phyloP scores from a whole-genome alignment of 805 yeast genomes.

The Priceomyces castillae region DNA sequence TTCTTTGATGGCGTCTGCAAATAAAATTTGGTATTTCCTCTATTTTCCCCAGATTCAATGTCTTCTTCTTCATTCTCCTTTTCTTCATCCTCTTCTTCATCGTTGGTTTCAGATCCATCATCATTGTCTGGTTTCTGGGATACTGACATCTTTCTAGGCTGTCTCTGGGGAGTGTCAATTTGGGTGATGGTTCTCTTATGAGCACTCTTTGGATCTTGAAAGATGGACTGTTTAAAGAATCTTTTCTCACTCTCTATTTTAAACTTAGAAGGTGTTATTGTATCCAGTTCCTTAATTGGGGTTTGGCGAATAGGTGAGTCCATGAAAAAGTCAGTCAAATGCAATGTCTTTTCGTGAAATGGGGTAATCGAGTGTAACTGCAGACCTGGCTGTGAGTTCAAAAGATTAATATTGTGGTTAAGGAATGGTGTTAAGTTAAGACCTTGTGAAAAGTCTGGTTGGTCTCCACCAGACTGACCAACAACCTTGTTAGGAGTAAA shows the following conservation, averaged over 20 bases:
- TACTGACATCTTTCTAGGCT: slow-evolving; percentile 28
- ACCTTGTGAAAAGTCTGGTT: slow-evolving; percentile 31
- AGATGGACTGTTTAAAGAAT: slow-evolving; percentile 14
- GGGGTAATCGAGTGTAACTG: slow-evolving; percentile 38
- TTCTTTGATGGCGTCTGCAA: slow-evolving; percentile 36
- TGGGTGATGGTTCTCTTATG: slow-evolving; percentile 35
- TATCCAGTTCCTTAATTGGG: slow-evolving; percentile 34
- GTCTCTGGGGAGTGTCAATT: slow-evolving; percentile 38
- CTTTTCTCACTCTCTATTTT: slow-evolving; percentile 20
- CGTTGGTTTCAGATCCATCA: slow-evolving; percentile 14
- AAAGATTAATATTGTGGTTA: slow-evolving; percentile 30
- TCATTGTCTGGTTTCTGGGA: slow-evolving; percentile 15
- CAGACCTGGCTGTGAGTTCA: slow-evolving; percentile 14
- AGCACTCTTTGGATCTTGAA: slow-evolving; percentile 28
- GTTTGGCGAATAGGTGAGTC: slow-evolving; percentile 41
- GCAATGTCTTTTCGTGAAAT: slow-evolving; percentile 40
- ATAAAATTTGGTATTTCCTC: slow-evolving; percentile 5
- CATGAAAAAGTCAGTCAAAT: slow-evolving; percentile 42
- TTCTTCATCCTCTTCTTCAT: slow-evolving; percentile 10
- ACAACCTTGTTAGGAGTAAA: slow-evolving; percentile 36
- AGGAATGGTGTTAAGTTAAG: slow-evolving; percentile 42
- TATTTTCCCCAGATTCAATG: slow-evolving; percentile 8
- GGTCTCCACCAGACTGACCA: slow-evolving; percentile 7
- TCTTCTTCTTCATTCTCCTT: slow-evolving; percentile 12
- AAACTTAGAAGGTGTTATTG: slow-evolving; percentile 42